Conservation (phyloP, 495 filamentous ascomycete genomes). For the Lophiostoma macrostomum region DNA sequence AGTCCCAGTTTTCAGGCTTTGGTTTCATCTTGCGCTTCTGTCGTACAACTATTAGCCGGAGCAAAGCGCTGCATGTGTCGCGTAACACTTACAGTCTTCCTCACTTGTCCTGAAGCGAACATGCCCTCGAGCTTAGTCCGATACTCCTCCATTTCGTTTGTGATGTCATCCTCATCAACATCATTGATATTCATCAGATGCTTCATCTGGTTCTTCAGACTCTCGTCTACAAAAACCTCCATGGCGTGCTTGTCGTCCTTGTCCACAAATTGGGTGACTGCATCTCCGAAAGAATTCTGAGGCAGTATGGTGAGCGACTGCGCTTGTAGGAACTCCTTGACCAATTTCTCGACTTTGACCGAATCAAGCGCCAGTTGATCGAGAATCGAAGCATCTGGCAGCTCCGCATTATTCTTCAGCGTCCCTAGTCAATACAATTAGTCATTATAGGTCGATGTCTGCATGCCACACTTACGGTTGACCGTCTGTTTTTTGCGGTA, state of each 20-base stretch:
- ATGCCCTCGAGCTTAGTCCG: constrained; percentile 40
- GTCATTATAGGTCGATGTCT: not conserved
- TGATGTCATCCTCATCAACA: constrained; percentile 52
- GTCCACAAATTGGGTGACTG: constrained; percentile 87
- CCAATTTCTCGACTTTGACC: constrained; percentile 82
- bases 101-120: constrained; percentile 66
- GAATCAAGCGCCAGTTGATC: constrained; percentile 64
- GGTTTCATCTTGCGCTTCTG: constrained; percentile 65
- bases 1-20: constrained; percentile 79
- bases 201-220: constrained; percentile 70
- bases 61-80: not conserved
- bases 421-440: constrained; percentile 12
- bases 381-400: constrained; percentile 59
- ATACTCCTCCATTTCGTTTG: constrained; percentile 27
- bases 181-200: constrained; percentile 64
- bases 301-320: constrained; percentile 89
- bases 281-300: constrained; percentile 86
- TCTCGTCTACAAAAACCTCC: constrained; percentile 82
- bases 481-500: constrained; percentile 72
- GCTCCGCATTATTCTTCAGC: constrained; percentile 42
- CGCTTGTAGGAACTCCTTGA: constrained; percentile 76
- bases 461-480: constrained; percentile 29
- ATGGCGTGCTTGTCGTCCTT: constrained; percentile 95
- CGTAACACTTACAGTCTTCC: constrained; percentile 46
- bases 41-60: constrained; percentile 27